A percentile compares a stretch with the other conserved stretches of the same genome.
These are phyloP conservation scores for Kluyveromyces marxianus DNA, from an alignment of 1,139 yeast species.

Conservation along the genomic window DNA sequence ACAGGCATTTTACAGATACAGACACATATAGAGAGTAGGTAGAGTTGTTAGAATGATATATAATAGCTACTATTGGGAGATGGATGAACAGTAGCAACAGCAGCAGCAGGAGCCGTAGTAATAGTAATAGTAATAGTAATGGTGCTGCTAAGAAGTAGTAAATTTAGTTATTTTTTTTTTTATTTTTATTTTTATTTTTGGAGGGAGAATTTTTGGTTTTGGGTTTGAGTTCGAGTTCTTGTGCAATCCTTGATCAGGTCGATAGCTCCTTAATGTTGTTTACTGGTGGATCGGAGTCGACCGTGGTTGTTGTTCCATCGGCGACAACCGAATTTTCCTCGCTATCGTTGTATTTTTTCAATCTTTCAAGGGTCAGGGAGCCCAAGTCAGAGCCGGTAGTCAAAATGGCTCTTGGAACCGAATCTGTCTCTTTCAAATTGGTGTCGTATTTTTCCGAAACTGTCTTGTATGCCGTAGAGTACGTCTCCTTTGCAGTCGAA, in stretches of 20 bases:
- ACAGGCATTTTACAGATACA: too few relatives aligned
- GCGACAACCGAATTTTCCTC: neutral
- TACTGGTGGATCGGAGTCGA: slow-evolving; percentile 1
- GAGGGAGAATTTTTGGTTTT: too few relatives aligned
- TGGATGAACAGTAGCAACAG: too few relatives aligned
- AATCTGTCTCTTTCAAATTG: slow-evolving; percentile 24
- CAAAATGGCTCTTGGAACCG: slow-evolving; percentile 28
- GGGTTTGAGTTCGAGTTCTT: too few relatives aligned
- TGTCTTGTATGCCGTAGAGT: slow-evolving; percentile 24
- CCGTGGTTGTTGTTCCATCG: slow-evolving; percentile 4
- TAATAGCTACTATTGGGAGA: too few relatives aligned
- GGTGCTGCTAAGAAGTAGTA: too few relatives aligned
- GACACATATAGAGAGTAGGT: too few relatives aligned
- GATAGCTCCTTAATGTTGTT: slow-evolving; percentile 1
- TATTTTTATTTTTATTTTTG: too few relatives aligned
- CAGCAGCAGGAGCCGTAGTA: too few relatives aligned
- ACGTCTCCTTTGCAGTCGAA: slow-evolving; percentile 20
- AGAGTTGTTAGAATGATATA: too few relatives aligned
- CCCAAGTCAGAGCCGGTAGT: slow-evolving; percentile 28
- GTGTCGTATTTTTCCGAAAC: slow-evolving; percentile 25
- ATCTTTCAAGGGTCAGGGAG: slow-evolving; percentile 21
- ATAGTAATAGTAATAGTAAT: too few relatives aligned
- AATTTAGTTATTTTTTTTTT: too few relatives aligned
- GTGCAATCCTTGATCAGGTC: neutral
- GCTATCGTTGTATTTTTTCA: slow-evolving; percentile 13